A percentile compares a stretch with the other conserved stretches of the same genome.
Evolutionary conservation across 805 yeast species (phyloP).

Genomic region (Blastobotrys attinorum): DNA sequence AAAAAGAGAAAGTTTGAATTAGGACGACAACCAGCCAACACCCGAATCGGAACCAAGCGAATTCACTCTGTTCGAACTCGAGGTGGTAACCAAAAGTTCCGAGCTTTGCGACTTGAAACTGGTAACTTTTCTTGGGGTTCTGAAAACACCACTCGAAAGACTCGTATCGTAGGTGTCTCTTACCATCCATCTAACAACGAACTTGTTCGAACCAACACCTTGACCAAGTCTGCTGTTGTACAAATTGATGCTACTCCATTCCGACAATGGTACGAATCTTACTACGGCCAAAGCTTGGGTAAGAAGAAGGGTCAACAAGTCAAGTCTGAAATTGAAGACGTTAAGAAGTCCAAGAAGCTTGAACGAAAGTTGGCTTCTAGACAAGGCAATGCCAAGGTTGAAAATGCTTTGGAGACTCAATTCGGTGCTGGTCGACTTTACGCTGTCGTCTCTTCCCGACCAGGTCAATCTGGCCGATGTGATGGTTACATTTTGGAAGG

Average conservation of each 20-base stretch:
- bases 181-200: conserved; percentile 99
- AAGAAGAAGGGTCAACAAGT: conserved; percentile 49
- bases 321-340: conserved; percentile 28
- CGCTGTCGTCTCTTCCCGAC: conserved; percentile 98
- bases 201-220: conserved; percentile 98
- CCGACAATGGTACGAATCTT: conserved; percentile 98
- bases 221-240: conserved; percentile 97
- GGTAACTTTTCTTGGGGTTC: conserved; percentile 99
- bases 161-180: conserved; percentile 96
- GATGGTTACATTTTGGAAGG: conserved; percentile 99
- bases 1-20: conserved; percentile 99
- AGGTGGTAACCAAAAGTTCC: conserved; percentile 99
- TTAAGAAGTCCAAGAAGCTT: conserved; percentile 63
- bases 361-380: conserved; percentile 93
- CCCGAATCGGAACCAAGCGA: conserved; percentile 98
- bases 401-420: conserved; percentile 87
- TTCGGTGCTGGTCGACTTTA: conserved; percentile 98
- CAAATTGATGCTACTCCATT: conserved; percentile 99
- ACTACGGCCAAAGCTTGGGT: conserved; percentile 92
- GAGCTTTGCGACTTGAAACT: conserved; percentile 98
- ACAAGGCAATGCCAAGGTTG: conserved; percentile 76
- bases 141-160: conserved; percentile 97
- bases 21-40: conserved; percentile 99
- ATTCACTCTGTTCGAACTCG: conserved; percentile 99
- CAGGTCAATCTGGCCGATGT: conserved; percentile 99